These are phyloP conservation scores for Cercospora sp. DNA, from an alignment of 2,329 filamentous ascomycete species.

Conservation along the genomic window DNA sequence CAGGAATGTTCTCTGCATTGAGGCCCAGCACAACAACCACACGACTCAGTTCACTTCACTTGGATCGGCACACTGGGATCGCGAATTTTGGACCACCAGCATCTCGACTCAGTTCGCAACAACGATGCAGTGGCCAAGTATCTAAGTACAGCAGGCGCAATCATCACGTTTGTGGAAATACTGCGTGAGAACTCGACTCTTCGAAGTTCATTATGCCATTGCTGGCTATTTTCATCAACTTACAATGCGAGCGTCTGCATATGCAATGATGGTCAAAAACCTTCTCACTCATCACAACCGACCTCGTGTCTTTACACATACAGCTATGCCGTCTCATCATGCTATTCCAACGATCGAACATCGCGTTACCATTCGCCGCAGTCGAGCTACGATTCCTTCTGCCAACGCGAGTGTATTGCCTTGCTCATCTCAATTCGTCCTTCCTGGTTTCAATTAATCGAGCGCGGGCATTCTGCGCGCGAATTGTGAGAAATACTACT, in stretches of 20 bases:
- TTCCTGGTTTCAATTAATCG: not conserved
- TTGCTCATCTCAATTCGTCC: not conserved
- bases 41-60: not conserved
- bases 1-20: not conserved
- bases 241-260: not conserved
- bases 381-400: not conserved
- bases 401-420: not conserved
- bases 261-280: not conserved
- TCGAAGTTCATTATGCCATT: not conserved
- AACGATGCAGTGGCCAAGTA: not conserved
- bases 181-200: not conserved
- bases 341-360: not conserved
- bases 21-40: constrained; percentile 1
- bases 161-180: not conserved
- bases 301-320: not conserved
- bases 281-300: not conserved
- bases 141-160: not conserved
- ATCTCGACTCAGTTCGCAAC: not conserved
- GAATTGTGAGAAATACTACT: not conserved
- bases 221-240: not conserved
- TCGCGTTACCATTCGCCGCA: not conserved
- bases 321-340: not conserved
- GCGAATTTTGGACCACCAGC: not conserved
- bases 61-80: not conserved
- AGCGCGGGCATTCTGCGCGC: not conserved